These are phyloP conservation scores for Microglena sp. DNA, from an alignment of 139 green algal species.

Conservation along the genomic window DNA sequence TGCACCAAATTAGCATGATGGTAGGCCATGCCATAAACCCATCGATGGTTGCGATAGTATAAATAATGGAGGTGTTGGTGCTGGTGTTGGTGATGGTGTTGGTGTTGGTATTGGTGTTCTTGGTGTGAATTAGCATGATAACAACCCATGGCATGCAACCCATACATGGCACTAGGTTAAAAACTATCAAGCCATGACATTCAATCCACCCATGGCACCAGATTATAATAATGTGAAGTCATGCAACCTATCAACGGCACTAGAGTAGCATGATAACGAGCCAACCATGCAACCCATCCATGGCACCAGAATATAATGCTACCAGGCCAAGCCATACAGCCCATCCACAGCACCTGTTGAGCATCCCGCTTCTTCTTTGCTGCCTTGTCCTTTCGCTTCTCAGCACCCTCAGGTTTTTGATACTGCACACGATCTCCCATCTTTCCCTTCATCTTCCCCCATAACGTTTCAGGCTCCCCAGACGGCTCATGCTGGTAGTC, in stretches of 20 bases:
- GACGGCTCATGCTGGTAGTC: constrained; percentile 75
- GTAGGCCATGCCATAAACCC: too few relatives aligned
- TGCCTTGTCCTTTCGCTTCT: constrained; percentile 44
- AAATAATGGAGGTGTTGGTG: too few relatives aligned
- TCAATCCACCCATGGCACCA: too few relatives aligned
- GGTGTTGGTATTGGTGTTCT: too few relatives aligned
- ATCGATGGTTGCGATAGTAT: too few relatives aligned
- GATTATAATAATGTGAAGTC: neutral
- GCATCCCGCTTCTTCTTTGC: constrained; percentile 46
- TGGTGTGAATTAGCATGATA: too few relatives aligned
- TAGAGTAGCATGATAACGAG: neutral
- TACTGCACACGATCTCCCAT: constrained; percentile 77
- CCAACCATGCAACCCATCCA: too few relatives aligned
- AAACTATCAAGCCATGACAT: too few relatives aligned
- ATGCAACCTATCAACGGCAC: neutral
- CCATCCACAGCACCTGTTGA: neutral
- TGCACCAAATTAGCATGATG: too few relatives aligned
- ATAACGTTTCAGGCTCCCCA: constrained; percentile 82
- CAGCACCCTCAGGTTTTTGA: constrained; percentile 32
- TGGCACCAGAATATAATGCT: neutral
- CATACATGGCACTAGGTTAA: too few relatives aligned
- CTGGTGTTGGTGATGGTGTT: too few relatives aligned
- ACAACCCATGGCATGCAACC: too few relatives aligned
- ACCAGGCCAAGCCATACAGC: neutral
- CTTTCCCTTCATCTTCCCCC: constrained; percentile 61